Base-by-base conservation (phyloP, 352 stramenopile genomes). In the Plasmopara viticola region DNA sequence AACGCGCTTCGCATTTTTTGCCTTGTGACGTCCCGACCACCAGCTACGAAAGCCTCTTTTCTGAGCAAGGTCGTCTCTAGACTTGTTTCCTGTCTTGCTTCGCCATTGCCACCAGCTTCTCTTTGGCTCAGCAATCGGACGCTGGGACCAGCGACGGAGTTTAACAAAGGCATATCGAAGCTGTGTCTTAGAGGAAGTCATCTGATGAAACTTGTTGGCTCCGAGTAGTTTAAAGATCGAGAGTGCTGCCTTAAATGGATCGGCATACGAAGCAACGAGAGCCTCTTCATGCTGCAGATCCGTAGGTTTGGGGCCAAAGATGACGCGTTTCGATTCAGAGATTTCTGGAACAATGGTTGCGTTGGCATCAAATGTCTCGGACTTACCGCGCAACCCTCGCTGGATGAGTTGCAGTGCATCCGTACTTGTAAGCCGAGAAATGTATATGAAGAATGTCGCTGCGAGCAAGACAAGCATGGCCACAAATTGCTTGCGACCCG, bases 191-290 rank as follows among this genome's bases (percentile, higher is more conserved):
- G 63, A 57, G 10, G 75, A 84, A 6, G 65, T 74, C 78, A 89
- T 89, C 12, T 68, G 72, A 39, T 84, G 74, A 53, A 89, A 86
- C 39, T 79, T 69, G 43, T 87, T 83, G 33, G 84, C 76, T 9
- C 71, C 73, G 12, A 87, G 49, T 30, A 85, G 53, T 44, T 86
- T 86, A 63, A 86, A 87, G 38, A 89, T 74, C 7, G 68, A 87
- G 13, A 89, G 56, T 15, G 74, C 74, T 18, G 79, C 76, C 55
- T 87, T 87, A 68, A 85, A 89, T 48, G 78, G 78, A 39, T 89
- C 78, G n/a, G 78, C 73, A 52, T 89, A 89, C 44, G 59, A 72
- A 20, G 59, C 64, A n/a, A 70, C 40, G 2, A 80, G 45, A 15
- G 55, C 52, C 8, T 55, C 17, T 34, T 78, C 68, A 47, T 82